phyloP scores from a whole-genome alignment of 2,329 filamentous ascomycete species.

The Tolypocladium tropicale region DNA sequence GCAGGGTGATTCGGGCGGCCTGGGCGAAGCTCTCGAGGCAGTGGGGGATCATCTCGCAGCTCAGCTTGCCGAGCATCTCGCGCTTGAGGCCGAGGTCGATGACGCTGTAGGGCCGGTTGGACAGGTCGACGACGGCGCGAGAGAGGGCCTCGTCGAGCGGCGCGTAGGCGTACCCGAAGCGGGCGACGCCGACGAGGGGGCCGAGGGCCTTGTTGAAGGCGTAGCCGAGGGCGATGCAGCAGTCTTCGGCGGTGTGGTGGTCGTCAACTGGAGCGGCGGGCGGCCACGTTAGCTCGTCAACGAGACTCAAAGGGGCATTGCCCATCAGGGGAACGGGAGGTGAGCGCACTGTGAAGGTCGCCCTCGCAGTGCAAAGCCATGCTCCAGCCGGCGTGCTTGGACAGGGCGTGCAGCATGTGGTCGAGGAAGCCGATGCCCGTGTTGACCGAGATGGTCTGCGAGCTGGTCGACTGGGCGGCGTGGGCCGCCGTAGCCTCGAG shows the following conservation, averaged over 20 bases:
- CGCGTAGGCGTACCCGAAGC: constrained; percentile 86
- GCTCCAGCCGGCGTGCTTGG: constrained; percentile 94
- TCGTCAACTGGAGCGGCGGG: constrained; percentile 62
- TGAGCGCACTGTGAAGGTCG: constrained; percentile 72
- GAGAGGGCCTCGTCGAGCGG: constrained; percentile 93
- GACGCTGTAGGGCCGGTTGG: constrained; percentile 79
- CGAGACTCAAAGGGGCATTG: not conserved
- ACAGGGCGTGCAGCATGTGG: constrained; percentile 95
- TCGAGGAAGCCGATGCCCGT: constrained; percentile 97
- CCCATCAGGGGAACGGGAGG: not conserved
- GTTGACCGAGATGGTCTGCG: constrained; percentile 77
- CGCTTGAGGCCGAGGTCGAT: constrained; percentile 75
- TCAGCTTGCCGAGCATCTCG: constrained; percentile 89
- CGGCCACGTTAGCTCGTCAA: not conserved
- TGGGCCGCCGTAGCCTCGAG: constrained; percentile 49
- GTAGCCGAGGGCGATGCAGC: constrained; percentile 78
- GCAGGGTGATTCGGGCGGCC: constrained; percentile 80
- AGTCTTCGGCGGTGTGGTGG: constrained; percentile 96
- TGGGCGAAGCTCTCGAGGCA: constrained; percentile 91
- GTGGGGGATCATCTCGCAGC: constrained; percentile 95
- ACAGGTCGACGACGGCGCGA: constrained; percentile 87
- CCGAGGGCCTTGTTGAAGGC: constrained; percentile 77
- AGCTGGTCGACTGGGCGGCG: constrained; percentile 73
- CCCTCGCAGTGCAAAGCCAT: constrained; percentile 73
- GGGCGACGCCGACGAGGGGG: constrained; percentile 67